Conservation (phyloP, 257 asterid genomes). For the Vinca minor region DNA sequence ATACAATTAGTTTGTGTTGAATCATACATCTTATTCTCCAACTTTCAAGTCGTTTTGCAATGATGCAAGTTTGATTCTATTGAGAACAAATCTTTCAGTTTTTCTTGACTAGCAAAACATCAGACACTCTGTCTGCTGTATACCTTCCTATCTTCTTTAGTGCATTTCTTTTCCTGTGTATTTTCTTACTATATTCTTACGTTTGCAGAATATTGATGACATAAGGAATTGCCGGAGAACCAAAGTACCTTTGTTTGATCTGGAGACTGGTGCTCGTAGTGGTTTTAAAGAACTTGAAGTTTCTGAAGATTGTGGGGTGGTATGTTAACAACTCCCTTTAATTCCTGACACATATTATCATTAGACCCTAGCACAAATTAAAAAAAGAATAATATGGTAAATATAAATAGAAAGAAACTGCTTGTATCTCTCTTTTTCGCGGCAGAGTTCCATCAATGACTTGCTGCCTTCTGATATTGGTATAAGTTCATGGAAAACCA, state of each 20-base stretch:
- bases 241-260: constrained; percentile 81
- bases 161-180: no score
- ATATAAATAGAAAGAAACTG: background rate
- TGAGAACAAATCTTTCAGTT: background rate
- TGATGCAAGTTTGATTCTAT: background rate
- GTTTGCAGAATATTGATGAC: constrained; percentile 73
- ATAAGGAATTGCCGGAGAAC: constrained; percentile 67
- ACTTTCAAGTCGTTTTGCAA: background rate
- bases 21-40: background rate
- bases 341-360: background rate
- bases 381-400: background rate
- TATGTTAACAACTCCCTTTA: constrained; percentile 23
- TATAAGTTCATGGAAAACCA: no score
- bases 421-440: background rate
- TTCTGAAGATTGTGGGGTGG: constrained; percentile 99
- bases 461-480: background rate
- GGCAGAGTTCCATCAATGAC: constrained; percentile 1
- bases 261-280: constrained; percentile 82
- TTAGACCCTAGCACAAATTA: constrained; percentile 1
- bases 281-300: constrained; percentile 89
- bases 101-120: background rate
- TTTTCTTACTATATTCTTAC: background rate
- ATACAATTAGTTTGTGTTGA: background rate
- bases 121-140: background rate
- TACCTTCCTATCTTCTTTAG: no score